These are phyloP conservation scores for Juglanconis oblonga DNA, from an alignment of 2,329 filamentous ascomycete species.

Conservation along the genomic window DNA sequence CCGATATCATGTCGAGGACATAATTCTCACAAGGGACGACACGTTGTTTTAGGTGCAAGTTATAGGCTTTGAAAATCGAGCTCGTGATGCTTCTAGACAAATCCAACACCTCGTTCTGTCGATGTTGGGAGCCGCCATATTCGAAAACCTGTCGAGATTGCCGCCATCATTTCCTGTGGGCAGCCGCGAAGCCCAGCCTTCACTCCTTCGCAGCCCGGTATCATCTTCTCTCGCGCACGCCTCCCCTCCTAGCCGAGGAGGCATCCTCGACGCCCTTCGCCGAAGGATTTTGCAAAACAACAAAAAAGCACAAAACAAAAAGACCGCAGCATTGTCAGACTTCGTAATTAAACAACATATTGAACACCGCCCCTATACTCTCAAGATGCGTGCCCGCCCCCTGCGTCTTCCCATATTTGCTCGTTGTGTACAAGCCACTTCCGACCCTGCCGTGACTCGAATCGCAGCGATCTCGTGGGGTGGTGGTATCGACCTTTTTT, in stretches of 20 bases:
- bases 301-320: slow-evolving; percentile 5
- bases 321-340: slow-evolving; percentile 19
- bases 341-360: slow-evolving; percentile 49
- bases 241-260: neutral
- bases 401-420: slow-evolving; percentile 14
- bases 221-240: neutral
- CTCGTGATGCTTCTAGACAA: slow-evolving; percentile 22
- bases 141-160: slow-evolving; percentile 19
- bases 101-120: slow-evolving; percentile 16
- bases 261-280: slow-evolving; percentile 14
- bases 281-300: slow-evolving; percentile 13
- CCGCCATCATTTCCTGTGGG: slow-evolving; percentile 15
- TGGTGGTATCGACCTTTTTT: slow-evolving; percentile 12
- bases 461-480: slow-evolving; percentile 14
- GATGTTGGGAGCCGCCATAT: slow-evolving; percentile 15
- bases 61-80: slow-evolving; percentile 18
- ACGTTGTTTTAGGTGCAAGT: neutral
- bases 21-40: neutral
- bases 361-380: slow-evolving; percentile 35
- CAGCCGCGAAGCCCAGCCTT: slow-evolving; percentile 7
- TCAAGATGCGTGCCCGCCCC: slow-evolving; percentile 19
- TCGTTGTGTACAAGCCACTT: slow-evolving; percentile 17
- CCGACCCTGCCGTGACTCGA: slow-evolving; percentile 10
- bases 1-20: neutral
- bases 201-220: slow-evolving; percentile 8